Conservation (phyloP, 75 land plant species). For the Selaginella tamariscina region DNA sequence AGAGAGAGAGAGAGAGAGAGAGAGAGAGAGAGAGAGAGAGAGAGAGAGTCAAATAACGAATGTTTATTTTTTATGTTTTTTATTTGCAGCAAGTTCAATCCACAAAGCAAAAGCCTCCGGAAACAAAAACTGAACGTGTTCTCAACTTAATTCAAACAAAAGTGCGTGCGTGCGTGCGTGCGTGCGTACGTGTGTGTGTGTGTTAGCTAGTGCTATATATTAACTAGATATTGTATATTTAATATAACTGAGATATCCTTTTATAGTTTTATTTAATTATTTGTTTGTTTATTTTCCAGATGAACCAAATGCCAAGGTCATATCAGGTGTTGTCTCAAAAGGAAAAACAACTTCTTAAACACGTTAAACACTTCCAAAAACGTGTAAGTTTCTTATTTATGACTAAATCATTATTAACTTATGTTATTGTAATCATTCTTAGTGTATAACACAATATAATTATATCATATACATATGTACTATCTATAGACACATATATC, state of each 20-base stretch:
- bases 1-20: too few relatives aligned
- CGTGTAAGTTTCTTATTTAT: constrained; percentile 14
- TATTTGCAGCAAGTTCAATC: constrained; percentile 10
- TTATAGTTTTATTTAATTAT: background rate
- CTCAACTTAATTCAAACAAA: constrained; percentile 6
- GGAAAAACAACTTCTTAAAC: constrained; percentile 20
- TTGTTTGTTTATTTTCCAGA: constrained; percentile 5
- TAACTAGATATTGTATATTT: too few relatives aligned
- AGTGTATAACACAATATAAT: too few relatives aligned
- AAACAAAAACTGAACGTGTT: constrained; percentile 26
- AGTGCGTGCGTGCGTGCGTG: background rate
- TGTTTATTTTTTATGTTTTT: background rate
- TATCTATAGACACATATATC: too few relatives aligned
- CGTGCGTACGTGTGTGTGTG: too few relatives aligned
- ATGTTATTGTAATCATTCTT: too few relatives aligned
- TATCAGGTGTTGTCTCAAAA: constrained; percentile 15
- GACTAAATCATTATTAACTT: too few relatives aligned
- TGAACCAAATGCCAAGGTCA: constrained; percentile 25
- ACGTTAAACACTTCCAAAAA: constrained; percentile 21
- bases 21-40: too few relatives aligned
- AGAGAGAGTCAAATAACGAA: too few relatives aligned
- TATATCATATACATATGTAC: too few relatives aligned
- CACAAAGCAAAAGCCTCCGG: constrained; percentile 15
- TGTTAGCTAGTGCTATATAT: too few relatives aligned
- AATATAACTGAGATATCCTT: too few relatives aligned